Percentiles rank a stretch among this genome's conserved stretches.
Conservation (phyloP, 2,329 filamentous ascomycete genomes). For the Botrytis porri region DNA sequence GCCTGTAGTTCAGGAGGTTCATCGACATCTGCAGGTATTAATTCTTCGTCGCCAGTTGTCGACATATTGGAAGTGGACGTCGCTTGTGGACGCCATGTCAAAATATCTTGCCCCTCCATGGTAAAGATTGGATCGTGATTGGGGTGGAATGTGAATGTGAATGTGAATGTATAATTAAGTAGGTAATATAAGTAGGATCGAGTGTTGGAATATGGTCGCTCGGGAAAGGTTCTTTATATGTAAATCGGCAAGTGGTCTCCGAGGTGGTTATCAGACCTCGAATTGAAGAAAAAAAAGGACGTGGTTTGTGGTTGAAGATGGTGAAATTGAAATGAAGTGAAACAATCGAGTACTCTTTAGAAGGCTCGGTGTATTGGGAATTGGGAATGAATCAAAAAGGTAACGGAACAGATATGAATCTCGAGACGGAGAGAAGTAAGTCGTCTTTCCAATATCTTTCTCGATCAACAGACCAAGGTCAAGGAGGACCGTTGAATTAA, state of each 20-base stretch:
- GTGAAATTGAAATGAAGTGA: conserved; percentile 7
- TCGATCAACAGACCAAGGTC: conserved; percentile 21
- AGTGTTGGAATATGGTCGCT: conserved; percentile 1
- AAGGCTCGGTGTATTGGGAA: not conserved
- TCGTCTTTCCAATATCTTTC: conserved; percentile 24
- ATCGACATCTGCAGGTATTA: conserved; percentile 68
- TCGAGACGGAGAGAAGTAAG: conserved; percentile 9
- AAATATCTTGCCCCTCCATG: conserved; percentile 40
- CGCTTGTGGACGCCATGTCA: conserved; percentile 45
- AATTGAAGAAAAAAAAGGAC: conserved; percentile 1
- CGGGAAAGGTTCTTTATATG: not conserved
- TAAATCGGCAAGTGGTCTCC: not conserved
- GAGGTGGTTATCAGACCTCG: not conserved
- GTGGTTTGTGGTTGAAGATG: not conserved
- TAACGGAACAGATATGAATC: not conserved
- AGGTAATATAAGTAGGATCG: conserved; percentile 14
- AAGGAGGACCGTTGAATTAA: conserved; percentile 28
- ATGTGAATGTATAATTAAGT: conserved; percentile 20
- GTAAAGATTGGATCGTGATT: conserved; percentile 25
- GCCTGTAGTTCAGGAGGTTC: conserved; percentile 71
- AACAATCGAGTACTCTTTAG: not conserved
- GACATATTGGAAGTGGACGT: conserved; percentile 31
- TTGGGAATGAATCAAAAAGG: not conserved
- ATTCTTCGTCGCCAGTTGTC: conserved; percentile 56
- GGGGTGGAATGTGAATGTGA: conserved; percentile 24